Base-by-base conservation (phyloP, 257 asterid species). In the Paraleonurus japonicus region DNA sequence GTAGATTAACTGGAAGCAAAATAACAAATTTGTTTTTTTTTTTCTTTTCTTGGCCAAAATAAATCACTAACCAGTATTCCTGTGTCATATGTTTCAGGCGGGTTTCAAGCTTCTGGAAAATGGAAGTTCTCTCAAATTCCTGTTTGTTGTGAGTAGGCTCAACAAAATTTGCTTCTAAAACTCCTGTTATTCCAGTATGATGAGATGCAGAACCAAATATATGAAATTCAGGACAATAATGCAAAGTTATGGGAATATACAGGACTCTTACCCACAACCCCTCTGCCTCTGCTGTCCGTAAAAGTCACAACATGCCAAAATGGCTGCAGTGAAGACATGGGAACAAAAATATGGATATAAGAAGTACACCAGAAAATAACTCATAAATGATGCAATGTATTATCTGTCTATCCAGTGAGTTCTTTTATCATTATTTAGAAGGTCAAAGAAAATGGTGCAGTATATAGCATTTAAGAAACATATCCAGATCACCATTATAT, bases 141-240 rank as follows among this genome's bases (percentile, higher is more conserved):
- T 93, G 98, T 81, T 93, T 93, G 81, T 86, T 89, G 87, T 93
- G 98, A 17, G 88, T 87, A 28, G 97, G 97, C 77, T 87, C 81
- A 10, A 93, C 83, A 73, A 93, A 90, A 80, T 93, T 84, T 65
- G 98, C 98, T 81, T 93, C 98, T 67, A 93, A 80, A 80, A 93
- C 85, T 66, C 98, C 98, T 93, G 83, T 20, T 53, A 70, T 60
- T 50, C 61, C 69, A 78, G 32, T 57, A 50, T 51, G 57, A 73
- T 65, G 69, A 73, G 54, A 71, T 50, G 61, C 23, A 16, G 50
- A 48, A 65, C 23, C 61, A 41, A 60, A 23, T 51, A 24, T 65
- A 62, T 48, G 30, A 50, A 54, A 66, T 74, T 55, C 53, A 65
- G 53, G 65, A 65, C 27, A 70, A 78, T 63, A 17, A 61, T 20